These are phyloP conservation scores for Hebeloma cylindrosporum DNA, from an alignment of 768 basidiomycete species.

Conservation along the genomic window DNA sequence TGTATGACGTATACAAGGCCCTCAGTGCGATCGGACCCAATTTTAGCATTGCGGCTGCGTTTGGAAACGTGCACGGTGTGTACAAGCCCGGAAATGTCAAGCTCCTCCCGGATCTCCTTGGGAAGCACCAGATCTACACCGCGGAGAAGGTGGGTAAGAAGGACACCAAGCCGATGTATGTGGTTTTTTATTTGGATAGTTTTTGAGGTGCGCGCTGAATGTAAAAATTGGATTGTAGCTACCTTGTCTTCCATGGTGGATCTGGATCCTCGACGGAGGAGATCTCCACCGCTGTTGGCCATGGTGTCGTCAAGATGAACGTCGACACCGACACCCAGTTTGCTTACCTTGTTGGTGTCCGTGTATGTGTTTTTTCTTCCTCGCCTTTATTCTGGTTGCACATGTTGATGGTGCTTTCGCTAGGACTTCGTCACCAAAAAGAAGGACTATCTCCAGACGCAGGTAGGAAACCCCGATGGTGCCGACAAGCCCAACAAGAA, in stretches of 20 bases:
- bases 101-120: slow-evolving; percentile 87
- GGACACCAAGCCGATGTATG: slow-evolving; percentile 79
- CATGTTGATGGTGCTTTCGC: not conserved
- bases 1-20: slow-evolving; percentile 89
- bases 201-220: not conserved
- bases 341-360: slow-evolving; percentile 86
- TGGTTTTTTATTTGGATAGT: slow-evolving; percentile 9
- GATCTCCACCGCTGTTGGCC: slow-evolving; percentile 84
- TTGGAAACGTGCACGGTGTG: slow-evolving; percentile 99
- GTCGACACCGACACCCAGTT: slow-evolving; percentile 95
- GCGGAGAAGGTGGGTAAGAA: slow-evolving; percentile 64
- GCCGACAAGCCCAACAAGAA: slow-evolving; percentile 99
- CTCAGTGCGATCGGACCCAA: slow-evolving; percentile 82
- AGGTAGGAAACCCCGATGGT: slow-evolving; percentile 98
- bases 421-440: slow-evolving; percentile 86
- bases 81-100: slow-evolving; percentile 99
- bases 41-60: slow-evolving; percentile 97
- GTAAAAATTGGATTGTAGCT: slow-evolving; percentile 45
- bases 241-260: slow-evolving; percentile 99
- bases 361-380: slow-evolving; percentile 40
- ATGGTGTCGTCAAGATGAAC: slow-evolving; percentile 99
- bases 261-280: slow-evolving; percentile 97
- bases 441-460: slow-evolving; percentile 83
- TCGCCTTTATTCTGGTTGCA: not conserved
- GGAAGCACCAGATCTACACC: slow-evolving; percentile 84